Conservation (phyloP, 129 eudicot genomes). For the Tagetes patula region DNA sequence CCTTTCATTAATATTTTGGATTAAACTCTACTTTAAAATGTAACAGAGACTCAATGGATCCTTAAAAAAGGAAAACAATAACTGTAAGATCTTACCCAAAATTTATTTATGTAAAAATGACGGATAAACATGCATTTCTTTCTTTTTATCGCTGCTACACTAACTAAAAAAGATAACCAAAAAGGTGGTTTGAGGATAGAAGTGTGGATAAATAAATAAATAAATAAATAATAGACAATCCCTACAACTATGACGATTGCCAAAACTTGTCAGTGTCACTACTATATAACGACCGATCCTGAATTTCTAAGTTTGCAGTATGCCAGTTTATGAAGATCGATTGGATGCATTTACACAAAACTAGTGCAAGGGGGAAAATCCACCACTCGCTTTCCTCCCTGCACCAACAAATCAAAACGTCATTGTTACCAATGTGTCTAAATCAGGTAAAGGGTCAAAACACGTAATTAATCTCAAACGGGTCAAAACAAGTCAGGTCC, state of each 20-base stretch:
- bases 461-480: background rate
- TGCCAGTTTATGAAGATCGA: slow-evolving; percentile 90
- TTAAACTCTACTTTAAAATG: background rate
- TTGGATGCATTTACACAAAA: slow-evolving; percentile 86
- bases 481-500: background rate
- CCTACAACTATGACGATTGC: slow-evolving; percentile 56
- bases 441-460: background rate
- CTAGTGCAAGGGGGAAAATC: slow-evolving; percentile 85
- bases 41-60: background rate
- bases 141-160: slow-evolving; percentile 12
- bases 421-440: background rate
- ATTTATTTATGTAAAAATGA: slow-evolving; percentile 24
- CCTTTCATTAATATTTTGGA: background rate
- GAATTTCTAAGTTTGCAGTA: slow-evolving; percentile 97
- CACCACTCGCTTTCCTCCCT: slow-evolving; percentile 99
- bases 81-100: background rate
- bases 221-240: too few relatives aligned
- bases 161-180: slow-evolving; percentile 27
- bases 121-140: slow-evolving; percentile 12
- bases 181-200: background rate
- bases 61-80: background rate
- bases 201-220: background rate
- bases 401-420: slow-evolving; percentile 33
- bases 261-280: slow-evolving; percentile 72
- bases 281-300: slow-evolving; percentile 94